Conservation (phyloP, 352 stramenopile genomes). For the Globisporangium acanthophoron region DNA sequence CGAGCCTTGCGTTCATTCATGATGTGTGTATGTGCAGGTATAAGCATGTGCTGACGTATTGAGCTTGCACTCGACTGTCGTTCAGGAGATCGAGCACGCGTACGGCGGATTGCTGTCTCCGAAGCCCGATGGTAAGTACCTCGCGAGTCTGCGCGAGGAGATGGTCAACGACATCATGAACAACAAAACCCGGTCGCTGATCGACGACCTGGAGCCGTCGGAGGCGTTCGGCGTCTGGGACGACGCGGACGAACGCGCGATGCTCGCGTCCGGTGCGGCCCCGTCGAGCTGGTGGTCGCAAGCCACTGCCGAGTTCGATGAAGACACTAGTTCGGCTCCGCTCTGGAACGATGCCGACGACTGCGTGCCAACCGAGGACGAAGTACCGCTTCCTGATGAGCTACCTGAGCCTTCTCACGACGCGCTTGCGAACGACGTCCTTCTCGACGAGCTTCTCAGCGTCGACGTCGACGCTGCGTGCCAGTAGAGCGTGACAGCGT, state of each 20-base stretch:
- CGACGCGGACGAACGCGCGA: conserved; percentile 27
- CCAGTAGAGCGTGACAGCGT: neutral
- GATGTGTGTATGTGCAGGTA: neutral
- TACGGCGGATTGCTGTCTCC: conserved; percentile 56
- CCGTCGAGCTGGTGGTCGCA: conserved; percentile 53
- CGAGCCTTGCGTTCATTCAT: neutral
- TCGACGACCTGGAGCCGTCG: conserved; percentile 35
- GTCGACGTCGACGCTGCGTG: conserved; percentile 40
- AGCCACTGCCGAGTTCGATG: conserved; percentile 10
- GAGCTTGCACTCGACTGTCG: neutral
- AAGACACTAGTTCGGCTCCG: conserved; percentile 11
- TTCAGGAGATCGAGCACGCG: conserved; percentile 64
- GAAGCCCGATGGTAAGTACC: conserved; percentile 23
- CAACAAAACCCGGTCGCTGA: conserved; percentile 37
- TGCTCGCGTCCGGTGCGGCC: conserved; percentile 31
- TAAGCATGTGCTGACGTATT: neutral
- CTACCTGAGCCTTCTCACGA: conserved; percentile 14
- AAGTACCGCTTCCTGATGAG: conserved; percentile 39
- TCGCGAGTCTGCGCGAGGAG: conserved; percentile 47
- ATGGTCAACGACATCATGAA: conserved; percentile 45
- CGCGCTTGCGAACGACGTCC: conserved; percentile 17
- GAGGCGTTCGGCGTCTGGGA: conserved; percentile 26
- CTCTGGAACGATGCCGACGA: conserved; percentile 12
- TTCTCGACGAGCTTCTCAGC: conserved; percentile 46
- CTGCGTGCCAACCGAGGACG: conserved; percentile 5